These are phyloP conservation scores for Fragaria vesca DNA, from an alignment of 306 rosid species.

Conservation along the genomic window DNA sequence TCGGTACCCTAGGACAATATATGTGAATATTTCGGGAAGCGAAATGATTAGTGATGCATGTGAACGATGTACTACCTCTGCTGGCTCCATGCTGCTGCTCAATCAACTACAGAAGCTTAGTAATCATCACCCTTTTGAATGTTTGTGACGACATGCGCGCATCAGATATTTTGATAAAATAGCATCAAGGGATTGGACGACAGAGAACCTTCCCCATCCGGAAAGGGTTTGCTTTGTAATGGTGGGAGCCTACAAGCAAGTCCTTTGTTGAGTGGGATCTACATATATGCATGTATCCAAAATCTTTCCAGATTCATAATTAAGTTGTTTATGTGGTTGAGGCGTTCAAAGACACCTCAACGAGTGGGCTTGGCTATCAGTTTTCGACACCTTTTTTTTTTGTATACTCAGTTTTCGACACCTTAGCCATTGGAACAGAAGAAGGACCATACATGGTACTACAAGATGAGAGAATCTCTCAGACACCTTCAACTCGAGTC, in stretches of 20 bases:
- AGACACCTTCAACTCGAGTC: not conserved
- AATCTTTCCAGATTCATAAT: not conserved
- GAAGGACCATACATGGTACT: not conserved
- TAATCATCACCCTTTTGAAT: too few relatives aligned
- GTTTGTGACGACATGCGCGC: too few relatives aligned
- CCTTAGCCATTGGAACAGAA: not conserved
- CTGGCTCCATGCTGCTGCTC: too few relatives aligned
- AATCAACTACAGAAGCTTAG: too few relatives aligned
- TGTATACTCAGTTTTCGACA: not conserved
- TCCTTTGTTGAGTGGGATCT: too few relatives aligned
- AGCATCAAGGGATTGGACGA: too few relatives aligned
- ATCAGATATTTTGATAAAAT: too few relatives aligned
- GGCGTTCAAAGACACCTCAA: not conserved
- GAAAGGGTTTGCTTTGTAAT: not conserved
- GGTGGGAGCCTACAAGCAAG: not conserved
- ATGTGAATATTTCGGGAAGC: too few relatives aligned
- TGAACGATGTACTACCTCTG: too few relatives aligned
- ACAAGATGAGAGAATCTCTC: not conserved
- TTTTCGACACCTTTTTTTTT: too few relatives aligned
- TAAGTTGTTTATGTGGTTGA: not conserved
- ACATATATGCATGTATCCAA: not conserved
- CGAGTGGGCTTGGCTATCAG: not conserved
- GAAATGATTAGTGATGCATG: too few relatives aligned
- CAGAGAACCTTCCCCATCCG: constrained; percentile 12
- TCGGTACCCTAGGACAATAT: too few relatives aligned